phyloP scores from a whole-genome alignment of 116 monocot species.

The Zostera marina region DNA sequence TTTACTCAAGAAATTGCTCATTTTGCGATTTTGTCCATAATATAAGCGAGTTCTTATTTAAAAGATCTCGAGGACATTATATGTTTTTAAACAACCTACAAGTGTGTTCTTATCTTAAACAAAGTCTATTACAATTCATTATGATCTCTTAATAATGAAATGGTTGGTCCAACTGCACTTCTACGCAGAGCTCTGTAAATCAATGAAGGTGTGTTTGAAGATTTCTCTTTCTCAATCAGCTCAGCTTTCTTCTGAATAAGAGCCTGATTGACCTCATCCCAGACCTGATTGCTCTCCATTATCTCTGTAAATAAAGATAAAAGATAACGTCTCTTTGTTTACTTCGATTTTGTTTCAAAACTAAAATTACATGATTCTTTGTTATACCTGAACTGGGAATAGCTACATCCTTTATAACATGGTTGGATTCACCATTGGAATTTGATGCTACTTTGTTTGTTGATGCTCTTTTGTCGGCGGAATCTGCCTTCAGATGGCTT shows the following conservation, averaged over 20 bases:
- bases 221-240: constrained; percentile 8
- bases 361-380: neutral
- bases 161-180: constrained; percentile 56
- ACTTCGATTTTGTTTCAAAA: neutral
- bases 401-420: constrained; percentile 1
- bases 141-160: constrained; percentile 46
- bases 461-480: neutral
- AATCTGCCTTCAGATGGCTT: constrained; percentile 1
- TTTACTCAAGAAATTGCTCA: too few relatives aligned
- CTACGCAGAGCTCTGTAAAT: constrained; percentile 43
- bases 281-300: constrained; percentile 7
- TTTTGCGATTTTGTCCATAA: too few relatives aligned
- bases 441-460: neutral
- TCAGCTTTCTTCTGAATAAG: constrained; percentile 34
- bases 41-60: too few relatives aligned
- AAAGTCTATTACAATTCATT: constrained; percentile 12
- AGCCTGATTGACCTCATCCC: constrained; percentile 36
- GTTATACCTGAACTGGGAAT: constrained; percentile 5
- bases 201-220: constrained; percentile 20
- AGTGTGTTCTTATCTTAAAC: too few relatives aligned
- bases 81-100: too few relatives aligned
- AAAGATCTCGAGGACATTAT: too few relatives aligned
- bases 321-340: neutral
- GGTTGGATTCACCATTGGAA: neutral
- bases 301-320: constrained; percentile 10